Evolutionary conservation across 805 yeast species (phyloP).

Genomic region (Nakazawaea sp.): DNA sequence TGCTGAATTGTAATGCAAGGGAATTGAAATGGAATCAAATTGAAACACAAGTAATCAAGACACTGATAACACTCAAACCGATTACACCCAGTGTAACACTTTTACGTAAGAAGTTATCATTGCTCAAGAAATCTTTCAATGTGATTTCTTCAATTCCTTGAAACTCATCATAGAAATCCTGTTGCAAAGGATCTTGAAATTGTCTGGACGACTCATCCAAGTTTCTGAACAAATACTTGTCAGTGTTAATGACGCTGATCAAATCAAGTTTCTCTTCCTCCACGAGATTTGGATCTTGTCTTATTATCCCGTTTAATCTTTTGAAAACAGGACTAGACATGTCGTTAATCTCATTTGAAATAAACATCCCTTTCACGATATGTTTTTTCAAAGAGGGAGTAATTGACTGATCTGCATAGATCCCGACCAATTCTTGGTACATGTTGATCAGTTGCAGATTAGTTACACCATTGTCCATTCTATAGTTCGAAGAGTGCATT

Average conservation of each 20-base stretch:
- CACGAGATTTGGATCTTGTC: constrained; percentile 31
- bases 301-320: constrained; percentile 31
- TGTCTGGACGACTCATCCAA: constrained; percentile 10
- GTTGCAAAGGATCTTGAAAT: too few species aligned
- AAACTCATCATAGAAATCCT: too few species aligned
- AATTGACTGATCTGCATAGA: constrained; percentile 7
- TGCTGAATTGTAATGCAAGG: too few species aligned
- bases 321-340: constrained; percentile 29
- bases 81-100: too few species aligned
- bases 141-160: too few species aligned
- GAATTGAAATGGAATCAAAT: too few species aligned
- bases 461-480: neutral
- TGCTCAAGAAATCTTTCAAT: too few species aligned
- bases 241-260: constrained; percentile 2
- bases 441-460: constrained; percentile 4
- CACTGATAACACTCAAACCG: too few species aligned
- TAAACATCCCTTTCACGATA: constrained; percentile 5
- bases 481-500: too few species aligned
- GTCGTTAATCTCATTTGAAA: constrained; percentile 24
- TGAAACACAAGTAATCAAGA: too few species aligned
- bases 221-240: neutral
- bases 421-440: constrained; percentile 4
- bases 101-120: too few species aligned
- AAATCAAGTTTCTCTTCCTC: constrained; percentile 7
- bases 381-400: constrained; percentile 3